Conservation (phyloP, 306 rosid species). For the Betula pendula region DNA sequence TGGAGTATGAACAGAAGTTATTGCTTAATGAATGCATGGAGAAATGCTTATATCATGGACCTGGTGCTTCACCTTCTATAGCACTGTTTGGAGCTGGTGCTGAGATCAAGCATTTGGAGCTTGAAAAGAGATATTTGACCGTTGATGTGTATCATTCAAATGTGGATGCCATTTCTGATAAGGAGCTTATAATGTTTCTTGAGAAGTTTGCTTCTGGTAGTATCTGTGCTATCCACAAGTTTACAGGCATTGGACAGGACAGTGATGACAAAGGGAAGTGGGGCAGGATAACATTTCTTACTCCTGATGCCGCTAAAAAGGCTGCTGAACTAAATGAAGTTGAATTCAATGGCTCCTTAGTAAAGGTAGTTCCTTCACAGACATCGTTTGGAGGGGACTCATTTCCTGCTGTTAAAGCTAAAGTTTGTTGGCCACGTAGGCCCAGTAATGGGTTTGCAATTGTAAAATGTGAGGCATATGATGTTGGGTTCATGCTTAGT, state of each 20-base stretch:
- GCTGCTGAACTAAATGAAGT: slow-evolving; percentile 53
- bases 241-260: slow-evolving; percentile 44
- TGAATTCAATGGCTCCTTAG: slow-evolving; percentile 51
- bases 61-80: slow-evolving; percentile 56
- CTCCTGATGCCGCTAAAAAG: slow-evolving; percentile 73
- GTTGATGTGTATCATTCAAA: slow-evolving; percentile 65
- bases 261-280: slow-evolving; percentile 54
- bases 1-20: slow-evolving; percentile 63
- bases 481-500: slow-evolving; percentile 46
- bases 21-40: slow-evolving; percentile 72
- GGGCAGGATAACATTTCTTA: slow-evolving; percentile 70
- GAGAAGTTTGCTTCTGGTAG: slow-evolving; percentile 59
- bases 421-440: slow-evolving; percentile 81
- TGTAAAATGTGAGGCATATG: slow-evolving; percentile 53
- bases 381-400: slow-evolving; percentile 55
- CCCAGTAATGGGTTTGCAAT: slow-evolving; percentile 64
- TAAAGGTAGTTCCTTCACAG: slow-evolving; percentile 69
- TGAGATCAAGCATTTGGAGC: slow-evolving; percentile 86
- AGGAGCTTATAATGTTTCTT: slow-evolving; percentile 69
- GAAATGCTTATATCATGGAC: slow-evolving; percentile 68
- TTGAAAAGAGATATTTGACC: slow-evolving; percentile 69
- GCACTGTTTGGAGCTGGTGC: slow-evolving; percentile 96
- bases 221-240: slow-evolving; percentile 70
- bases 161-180: slow-evolving; percentile 55
- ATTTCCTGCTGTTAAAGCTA: slow-evolving; percentile 82